These are phyloP conservation scores for Eucalyptus coolabah DNA, from an alignment of 345 rosid species.

Conservation along the genomic window DNA sequence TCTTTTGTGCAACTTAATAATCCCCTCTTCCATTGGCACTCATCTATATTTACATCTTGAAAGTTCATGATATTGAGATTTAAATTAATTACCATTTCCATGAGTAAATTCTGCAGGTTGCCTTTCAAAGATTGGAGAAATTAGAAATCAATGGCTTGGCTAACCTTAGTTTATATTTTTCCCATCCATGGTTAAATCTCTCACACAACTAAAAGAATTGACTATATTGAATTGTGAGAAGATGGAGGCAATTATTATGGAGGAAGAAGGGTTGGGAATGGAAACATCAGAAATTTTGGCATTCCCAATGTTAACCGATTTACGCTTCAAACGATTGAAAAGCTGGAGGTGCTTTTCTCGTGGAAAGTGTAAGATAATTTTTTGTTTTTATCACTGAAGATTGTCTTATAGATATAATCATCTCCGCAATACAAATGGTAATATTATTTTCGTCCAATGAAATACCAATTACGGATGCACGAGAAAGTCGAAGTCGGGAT, in stretches of 20 bases:
- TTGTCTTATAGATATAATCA: no score
- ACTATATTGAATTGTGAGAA: fast-evolving
- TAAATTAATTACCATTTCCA: background rate
- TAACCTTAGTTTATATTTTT: background rate
- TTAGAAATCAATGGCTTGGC: fast-evolving
- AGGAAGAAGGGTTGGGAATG: no score
- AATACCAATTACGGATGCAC: no score
- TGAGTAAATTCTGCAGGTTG: no score
- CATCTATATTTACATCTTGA: background rate
- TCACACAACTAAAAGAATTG: fast-evolving
- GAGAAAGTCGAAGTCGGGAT: no score
- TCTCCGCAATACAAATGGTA: fast-evolving
- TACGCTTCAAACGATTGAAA: fast-evolving
- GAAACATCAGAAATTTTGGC: no score
- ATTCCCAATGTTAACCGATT: fast-evolving
- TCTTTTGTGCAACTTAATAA: background rate
- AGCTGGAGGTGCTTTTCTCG: no score
- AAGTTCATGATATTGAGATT: background rate
- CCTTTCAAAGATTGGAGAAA: no score
- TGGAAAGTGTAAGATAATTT: no score
- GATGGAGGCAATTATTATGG: no score
- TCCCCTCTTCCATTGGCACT: no score
- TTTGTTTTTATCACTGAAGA: fast-evolving
- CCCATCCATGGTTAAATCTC: background rate
- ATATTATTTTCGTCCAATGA: no score